Conservation (phyloP, 2,329 filamentous ascomycete genomes). For the Stemphylium beticola region DNA sequence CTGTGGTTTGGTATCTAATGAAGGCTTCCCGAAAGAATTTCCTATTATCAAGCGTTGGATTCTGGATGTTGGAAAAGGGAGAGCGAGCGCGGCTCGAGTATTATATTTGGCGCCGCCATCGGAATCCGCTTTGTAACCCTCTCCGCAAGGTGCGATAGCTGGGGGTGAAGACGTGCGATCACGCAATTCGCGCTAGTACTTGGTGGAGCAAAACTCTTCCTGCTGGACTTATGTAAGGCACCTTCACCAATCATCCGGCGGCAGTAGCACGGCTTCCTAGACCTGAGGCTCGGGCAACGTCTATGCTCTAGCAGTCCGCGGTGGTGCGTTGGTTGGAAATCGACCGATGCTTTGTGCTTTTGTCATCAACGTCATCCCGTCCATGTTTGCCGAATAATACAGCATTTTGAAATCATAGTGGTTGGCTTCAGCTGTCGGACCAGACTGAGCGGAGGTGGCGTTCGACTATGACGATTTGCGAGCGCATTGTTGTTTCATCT, state of each 20-base stretch:
- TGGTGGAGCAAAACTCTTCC: constrained; percentile 31
- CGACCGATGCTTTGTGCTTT: constrained; percentile 14
- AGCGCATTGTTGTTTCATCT: constrained; percentile 2
- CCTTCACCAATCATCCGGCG: constrained; percentile 26
- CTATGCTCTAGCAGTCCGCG: constrained; percentile 19
- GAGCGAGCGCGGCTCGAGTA: constrained; percentile 27
- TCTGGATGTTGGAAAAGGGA: constrained; percentile 27
- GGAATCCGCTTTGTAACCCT: constrained; percentile 39
- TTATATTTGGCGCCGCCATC: constrained; percentile 39
- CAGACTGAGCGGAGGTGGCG: background rate
- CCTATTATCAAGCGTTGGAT: constrained; percentile 28
- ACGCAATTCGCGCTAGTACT: constrained; percentile 42
- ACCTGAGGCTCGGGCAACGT: constrained; percentile 11
- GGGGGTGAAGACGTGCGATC: constrained; percentile 42
- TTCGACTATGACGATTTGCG: background rate
- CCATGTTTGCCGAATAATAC: constrained; percentile 6
- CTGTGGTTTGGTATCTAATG: constrained; percentile 17
- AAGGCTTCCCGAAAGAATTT: constrained; percentile 26
- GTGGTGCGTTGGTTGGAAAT: constrained; percentile 20
- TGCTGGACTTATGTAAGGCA: constrained; percentile 28
- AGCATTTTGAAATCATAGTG: constrained; percentile 9
- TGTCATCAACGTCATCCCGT: constrained; percentile 25
- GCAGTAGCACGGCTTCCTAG: constrained; percentile 11
- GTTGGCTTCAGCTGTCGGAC: background rate
- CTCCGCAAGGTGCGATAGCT: constrained; percentile 36